Percentiles rank a stretch among this genome's conserved stretches.
Conservation (phyloP, 495 filamentous ascomycete species). For the Podospora pseudopauciseta region DNA sequence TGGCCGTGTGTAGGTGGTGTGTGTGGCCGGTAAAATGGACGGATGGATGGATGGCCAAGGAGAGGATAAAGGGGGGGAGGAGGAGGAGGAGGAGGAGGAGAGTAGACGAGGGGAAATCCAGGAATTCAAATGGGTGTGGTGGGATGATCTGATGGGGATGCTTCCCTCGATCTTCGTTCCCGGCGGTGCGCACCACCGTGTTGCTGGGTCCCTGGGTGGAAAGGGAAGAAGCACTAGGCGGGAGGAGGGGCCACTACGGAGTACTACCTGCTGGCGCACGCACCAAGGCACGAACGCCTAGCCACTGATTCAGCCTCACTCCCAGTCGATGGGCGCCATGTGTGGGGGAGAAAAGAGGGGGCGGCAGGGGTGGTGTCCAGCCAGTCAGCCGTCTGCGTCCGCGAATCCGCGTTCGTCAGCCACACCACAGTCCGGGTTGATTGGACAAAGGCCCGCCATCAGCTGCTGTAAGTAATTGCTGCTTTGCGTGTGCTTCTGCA, state of each 20-base stretch:
- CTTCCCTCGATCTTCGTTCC: neutral
- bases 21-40: neutral
- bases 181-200: neutral
- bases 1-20: neutral
- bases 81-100: constrained; percentile 8
- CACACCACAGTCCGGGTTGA: constrained; percentile 10
- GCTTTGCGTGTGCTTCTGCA: neutral
- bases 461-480: neutral
- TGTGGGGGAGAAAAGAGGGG: constrained; percentile 22
- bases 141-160: constrained; percentile 24
- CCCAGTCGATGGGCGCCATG: constrained; percentile 6
- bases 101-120: constrained; percentile 4
- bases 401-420: constrained; percentile 16
- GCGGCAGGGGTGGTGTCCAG: constrained; percentile 10
- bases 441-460: neutral
- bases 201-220: neutral
- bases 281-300: constrained; percentile 13
- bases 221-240: constrained; percentile 10
- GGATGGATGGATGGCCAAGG: neutral
- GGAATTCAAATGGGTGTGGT: constrained; percentile 7
- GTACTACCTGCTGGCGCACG: constrained; percentile 11
- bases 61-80: constrained; percentile 3
- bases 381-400: constrained; percentile 15
- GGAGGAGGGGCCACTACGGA: constrained; percentile 8
- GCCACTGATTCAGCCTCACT: constrained; percentile 34